A percentile compares a stretch with the other conserved stretches of the same genome.
Conservation (phyloP, 176 grass and related monocot species). For the Pontederia paniculata region DNA sequence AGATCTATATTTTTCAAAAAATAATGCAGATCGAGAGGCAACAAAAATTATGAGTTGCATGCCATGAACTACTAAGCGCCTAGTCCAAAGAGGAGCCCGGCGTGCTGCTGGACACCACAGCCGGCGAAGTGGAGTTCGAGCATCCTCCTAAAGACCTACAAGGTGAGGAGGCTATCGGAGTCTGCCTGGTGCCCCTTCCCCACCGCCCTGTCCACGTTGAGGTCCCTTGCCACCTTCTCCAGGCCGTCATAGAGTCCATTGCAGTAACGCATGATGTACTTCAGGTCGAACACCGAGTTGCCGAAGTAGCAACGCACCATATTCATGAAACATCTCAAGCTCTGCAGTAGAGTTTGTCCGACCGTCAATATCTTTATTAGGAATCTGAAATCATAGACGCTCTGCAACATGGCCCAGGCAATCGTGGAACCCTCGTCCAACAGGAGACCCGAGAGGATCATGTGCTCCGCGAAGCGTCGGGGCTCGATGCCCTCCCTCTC, state of each 20-base stretch:
- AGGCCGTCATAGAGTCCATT: constrained; percentile 18
- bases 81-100: too few relatives aligned
- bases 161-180: constrained; percentile 27
- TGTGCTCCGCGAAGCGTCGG: too few relatives aligned
- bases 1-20: too few relatives aligned
- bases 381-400: background rate
- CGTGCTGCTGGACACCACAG: too few relatives aligned
- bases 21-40: too few relatives aligned
- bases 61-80: too few relatives aligned
- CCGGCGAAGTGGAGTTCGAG: constrained; percentile 10
- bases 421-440: background rate
- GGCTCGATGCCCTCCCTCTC: background rate
- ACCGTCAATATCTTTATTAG: background rate
- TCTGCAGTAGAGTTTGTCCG: constrained; percentile 3
- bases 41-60: too few relatives aligned
- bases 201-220: constrained; percentile 1
- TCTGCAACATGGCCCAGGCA: background rate
- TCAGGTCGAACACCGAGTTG: constrained; percentile 14
- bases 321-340: constrained; percentile 13
- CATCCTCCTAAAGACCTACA: constrained; percentile 12
- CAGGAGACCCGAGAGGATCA: background rate
- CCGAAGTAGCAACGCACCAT: background rate
- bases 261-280: constrained; percentile 18
- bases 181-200: constrained; percentile 25
- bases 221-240: background rate